A percentile compares a stretch with the other conserved stretches of the same genome.
Evolutionary conservation across 805 yeast species (phyloP).

Genomic region (Wickerhamiella kurtzmanii): DNA sequence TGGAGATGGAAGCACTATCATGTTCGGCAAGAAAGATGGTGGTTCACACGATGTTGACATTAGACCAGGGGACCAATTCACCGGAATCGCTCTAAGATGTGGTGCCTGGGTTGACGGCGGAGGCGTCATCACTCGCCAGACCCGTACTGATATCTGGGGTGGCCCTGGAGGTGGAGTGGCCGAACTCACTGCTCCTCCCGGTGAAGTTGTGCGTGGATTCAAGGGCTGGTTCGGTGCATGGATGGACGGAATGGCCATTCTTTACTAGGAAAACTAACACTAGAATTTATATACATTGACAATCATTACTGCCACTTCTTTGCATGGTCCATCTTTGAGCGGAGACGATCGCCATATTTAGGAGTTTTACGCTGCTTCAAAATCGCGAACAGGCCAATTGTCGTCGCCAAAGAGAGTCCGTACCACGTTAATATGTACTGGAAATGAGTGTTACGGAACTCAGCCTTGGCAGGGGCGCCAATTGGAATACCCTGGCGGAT

Average conservation of each 20-base stretch:
- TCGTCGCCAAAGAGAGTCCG: constrained; percentile 62
- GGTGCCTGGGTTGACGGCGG: constrained; percentile 89
- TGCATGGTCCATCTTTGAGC: constrained; percentile 21
- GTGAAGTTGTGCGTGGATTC: constrained; percentile 50
- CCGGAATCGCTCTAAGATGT: constrained; percentile 48
- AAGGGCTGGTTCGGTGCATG: constrained; percentile 57
- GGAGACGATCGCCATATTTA: constrained; percentile 10
- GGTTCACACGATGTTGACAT: constrained; percentile 36
- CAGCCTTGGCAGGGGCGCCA: constrained; percentile 70
- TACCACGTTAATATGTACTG: constrained; percentile 94
- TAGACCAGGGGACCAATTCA: constrained; percentile 44
- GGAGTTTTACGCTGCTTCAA: constrained; percentile 29
- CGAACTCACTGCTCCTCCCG: constrained; percentile 50
- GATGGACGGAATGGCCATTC: constrained; percentile 61
- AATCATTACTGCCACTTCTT: constrained; percentile 16
- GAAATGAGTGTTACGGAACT: constrained; percentile 74
- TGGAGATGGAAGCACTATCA: constrained; percentile 20
- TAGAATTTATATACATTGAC: constrained; percentile 2
- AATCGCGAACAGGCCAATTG: constrained; percentile 48
- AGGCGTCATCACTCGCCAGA: constrained; percentile 44
- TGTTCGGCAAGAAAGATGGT: constrained; percentile 30
- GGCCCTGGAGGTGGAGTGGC: constrained; percentile 53
- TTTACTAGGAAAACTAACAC: constrained; percentile 29
- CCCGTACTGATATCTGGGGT: constrained; percentile 43
- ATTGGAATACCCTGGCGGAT: constrained; percentile 78